These are phyloP conservation scores for Camellia granthamiana DNA, from an alignment of 148 eudicot species.

Conservation along the genomic window DNA sequence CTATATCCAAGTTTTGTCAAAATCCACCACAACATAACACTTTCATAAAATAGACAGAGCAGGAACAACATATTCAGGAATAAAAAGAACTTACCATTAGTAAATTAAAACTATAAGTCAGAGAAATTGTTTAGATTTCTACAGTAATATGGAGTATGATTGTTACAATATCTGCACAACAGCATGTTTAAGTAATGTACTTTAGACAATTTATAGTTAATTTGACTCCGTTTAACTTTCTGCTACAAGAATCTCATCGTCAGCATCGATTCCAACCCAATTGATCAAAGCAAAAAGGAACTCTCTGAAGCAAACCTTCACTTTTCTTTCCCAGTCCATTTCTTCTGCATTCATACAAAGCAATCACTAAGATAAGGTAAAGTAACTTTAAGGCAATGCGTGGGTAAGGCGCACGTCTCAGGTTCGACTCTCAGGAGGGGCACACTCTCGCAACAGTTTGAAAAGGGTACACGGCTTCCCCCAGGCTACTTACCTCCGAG, in stretches of 20 bases:
- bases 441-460: too few relatives aligned
- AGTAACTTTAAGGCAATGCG: neutral
- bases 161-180: neutral
- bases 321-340: constrained; percentile 36
- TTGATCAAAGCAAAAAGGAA: constrained; percentile 48
- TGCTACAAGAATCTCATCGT: constrained; percentile 33
- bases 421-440: too few relatives aligned
- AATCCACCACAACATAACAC: too few relatives aligned
- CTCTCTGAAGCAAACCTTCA: constrained; percentile 64
- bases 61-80: neutral
- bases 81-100: neutral
- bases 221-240: constrained; percentile 2
- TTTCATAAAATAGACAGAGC: too few relatives aligned
- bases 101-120: too few relatives aligned
- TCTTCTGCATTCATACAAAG: constrained; percentile 35
- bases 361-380: neutral
- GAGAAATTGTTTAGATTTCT: neutral
- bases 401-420: too few relatives aligned
- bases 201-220: neutral
- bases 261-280: constrained; percentile 61
- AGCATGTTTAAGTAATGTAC: neutral
- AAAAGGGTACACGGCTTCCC: too few relatives aligned
- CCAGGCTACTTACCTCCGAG: too few relatives aligned
- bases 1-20: too few relatives aligned
- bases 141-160: neutral